Base-by-base conservation (phyloP, 208 protist species). In the Leishmania aethiopica region DNA sequence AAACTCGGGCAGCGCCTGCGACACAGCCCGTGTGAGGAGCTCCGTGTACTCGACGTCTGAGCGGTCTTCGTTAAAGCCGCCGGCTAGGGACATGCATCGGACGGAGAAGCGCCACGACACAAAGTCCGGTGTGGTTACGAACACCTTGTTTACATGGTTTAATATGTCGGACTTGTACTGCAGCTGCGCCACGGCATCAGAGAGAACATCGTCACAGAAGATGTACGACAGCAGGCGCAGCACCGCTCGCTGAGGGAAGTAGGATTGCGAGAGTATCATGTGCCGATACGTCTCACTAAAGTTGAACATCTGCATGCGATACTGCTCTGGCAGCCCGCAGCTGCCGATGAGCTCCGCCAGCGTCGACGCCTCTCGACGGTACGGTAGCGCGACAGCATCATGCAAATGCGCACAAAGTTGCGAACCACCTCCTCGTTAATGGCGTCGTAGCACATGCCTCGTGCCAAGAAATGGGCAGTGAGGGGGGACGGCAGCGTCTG, bases 101-200 rank as follows among this genome's bases (percentile, higher is more conserved):
- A 98, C 93, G 22, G 95, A 95, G 81, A 96, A 96, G 69, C 95
- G 93, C 92, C 95, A 96, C 59, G 95, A 96, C 40, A 95, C 86
- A 82, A 98, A 96, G 85, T 98, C 95, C 1, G 92, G 90, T 11
- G 92, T 96, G 37, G 89, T 92, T 64, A 94, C 90, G 84, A 90
- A 97, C 19, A 97, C 91, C 72, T 94, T 94, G 85, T 97, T 97
- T 55, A 97, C 86, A 80, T 97, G 89, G 72, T 97, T 96, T 13
- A 97, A 71, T 55, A 98, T 96, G 83, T 97, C 94, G 0, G 93
- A 96, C 82, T 96, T 95, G 85, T 96, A 96, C 84, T 98, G 95
- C 86, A 98, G 85, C 86, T 96, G 91, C 64, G 92, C 91, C 70
- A 98, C 94, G 0, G 93, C 92, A 78, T 97, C 93, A 19, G 88